Evolutionary conservation across 2,329 filamentous ascomycete species (phyloP).

Genomic region (Neonectria neomacrospora): DNA sequence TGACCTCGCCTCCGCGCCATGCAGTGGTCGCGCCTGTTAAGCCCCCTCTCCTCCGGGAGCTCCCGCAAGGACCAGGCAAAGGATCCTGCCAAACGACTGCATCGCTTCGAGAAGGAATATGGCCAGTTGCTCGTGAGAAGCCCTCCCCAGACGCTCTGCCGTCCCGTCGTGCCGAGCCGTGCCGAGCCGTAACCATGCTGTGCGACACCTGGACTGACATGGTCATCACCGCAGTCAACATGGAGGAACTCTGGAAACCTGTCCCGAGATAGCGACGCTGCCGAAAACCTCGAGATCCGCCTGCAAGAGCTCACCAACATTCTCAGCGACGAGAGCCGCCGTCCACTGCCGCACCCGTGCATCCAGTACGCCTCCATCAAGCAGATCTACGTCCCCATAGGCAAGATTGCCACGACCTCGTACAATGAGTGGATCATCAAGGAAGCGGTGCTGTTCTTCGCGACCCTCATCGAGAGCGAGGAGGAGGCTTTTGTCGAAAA

Average conservation of each 20-base stretch:
- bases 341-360: slow-evolving; percentile 90
- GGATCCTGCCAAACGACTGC: slow-evolving; percentile 71
- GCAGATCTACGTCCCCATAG: slow-evolving; percentile 89
- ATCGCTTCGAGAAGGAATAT: slow-evolving; percentile 75
- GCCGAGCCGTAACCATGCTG: neutral
- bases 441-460: slow-evolving; percentile 87
- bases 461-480: slow-evolving; percentile 93
- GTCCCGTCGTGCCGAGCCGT: neutral
- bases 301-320: slow-evolving; percentile 75
- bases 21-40: slow-evolving; percentile 76
- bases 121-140: slow-evolving; percentile 66
- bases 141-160: neutral
- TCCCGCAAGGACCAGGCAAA: slow-evolving; percentile 69
- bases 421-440: slow-evolving; percentile 88
- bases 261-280: slow-evolving; percentile 68
- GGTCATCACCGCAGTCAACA: slow-evolving; percentile 53
- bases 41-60: slow-evolving; percentile 66
- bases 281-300: slow-evolving; percentile 70
- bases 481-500: slow-evolving; percentile 95
- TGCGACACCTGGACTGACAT: slow-evolving; percentile 17
- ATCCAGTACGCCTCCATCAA: slow-evolving; percentile 86
- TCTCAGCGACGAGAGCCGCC: slow-evolving; percentile 88
- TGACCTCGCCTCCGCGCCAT: slow-evolving; percentile 23
- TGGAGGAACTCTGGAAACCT: slow-evolving; percentile 73
- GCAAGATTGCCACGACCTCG: slow-evolving; percentile 86